Evolutionary conservation across 2,329 filamentous ascomycete genomes (phyloP), one percentile per base, ranked within the genome.

Genomic region (Fusarium hostae): DNA sequence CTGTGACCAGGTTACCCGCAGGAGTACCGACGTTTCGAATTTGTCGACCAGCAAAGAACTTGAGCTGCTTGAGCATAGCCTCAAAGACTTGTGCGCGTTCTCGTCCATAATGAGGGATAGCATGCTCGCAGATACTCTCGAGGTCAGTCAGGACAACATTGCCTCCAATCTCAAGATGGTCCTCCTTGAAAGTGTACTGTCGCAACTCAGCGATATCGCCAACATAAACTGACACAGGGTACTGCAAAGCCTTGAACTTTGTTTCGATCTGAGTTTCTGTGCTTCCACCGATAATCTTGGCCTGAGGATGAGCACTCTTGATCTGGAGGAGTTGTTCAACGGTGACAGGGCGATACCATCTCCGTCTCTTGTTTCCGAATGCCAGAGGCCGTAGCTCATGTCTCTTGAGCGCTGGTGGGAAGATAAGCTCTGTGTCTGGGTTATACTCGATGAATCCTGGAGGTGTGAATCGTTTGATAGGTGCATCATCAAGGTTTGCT

Each of bases 231-330:
- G 95, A 98, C 2, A 93, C 90, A 7, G 92, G 91, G 79, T 98
- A 98, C 75, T 94, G 89, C 85, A 97, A 89, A 2, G 92, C 94
- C 84, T 98, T 98, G 88, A 99, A 98, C 82, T 97, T 98, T 83
- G 97, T 93, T 82, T 99, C 96, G 67, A 99, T 98, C 81, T 98
- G 96, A 0, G 95, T 98, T 81, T 99, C 96, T 4, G 95, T 97
- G 79, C 94, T 97, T 68, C 96, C 96, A 54, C 94, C 95, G 68
- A 99, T 97, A 68, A 99, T 90, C 81, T 98, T 99, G 8, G 95
- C 94, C 30, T 91, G 90, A 0, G 95, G 95, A 73, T 94, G 91
- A 1, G 88, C 90, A 75, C 87, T 90, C 84, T 98, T 98, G 83
- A 99, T 97, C 78, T 97, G 92, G 20, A 98, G 87, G 20, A 99